phyloP scores from a whole-genome alignment of 2,329 filamentous ascomycete species.

The Scedosporium minutisporum region DNA sequence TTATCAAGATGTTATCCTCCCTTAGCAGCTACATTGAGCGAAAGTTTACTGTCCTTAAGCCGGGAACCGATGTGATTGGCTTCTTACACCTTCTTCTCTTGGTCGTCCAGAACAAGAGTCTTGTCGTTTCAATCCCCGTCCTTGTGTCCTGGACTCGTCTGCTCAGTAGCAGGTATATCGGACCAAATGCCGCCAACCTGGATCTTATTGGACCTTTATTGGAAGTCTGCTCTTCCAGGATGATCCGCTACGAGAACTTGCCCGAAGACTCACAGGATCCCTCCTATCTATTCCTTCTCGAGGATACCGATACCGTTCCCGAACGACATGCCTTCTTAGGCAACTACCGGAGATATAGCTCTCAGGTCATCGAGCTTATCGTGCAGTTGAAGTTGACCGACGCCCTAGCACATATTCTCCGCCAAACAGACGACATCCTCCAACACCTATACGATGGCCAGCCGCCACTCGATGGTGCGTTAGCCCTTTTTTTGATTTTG shows the following conservation, averaged over 20 bases:
- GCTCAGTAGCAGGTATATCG: conserved; percentile 61
- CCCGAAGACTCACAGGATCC: conserved; percentile 74
- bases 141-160: conserved; percentile 84
- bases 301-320: conserved; percentile 90
- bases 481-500: background rate
- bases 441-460: conserved; percentile 65
- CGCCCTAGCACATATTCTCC: conserved; percentile 79
- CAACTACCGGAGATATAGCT: conserved; percentile 88
- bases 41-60: conserved; percentile 57
- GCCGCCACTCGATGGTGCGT: conserved; percentile 55
- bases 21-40: conserved; percentile 77
- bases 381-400: conserved; percentile 74
- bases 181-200: conserved; percentile 50
- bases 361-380: conserved; percentile 77
- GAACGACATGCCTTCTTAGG: conserved; percentile 92
- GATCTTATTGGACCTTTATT: conserved; percentile 65
- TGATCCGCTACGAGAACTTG: conserved; percentile 80
- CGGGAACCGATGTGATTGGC: conserved; percentile 55
- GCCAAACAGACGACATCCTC: conserved; percentile 63
- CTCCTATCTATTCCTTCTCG: conserved; percentile 71
- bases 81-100: conserved; percentile 72
- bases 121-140: conserved; percentile 87
- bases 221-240: conserved; percentile 70
- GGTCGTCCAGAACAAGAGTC: conserved; percentile 74
- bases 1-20: conserved; percentile 65